Base-by-base conservation (phyloP, 2,329 filamentous ascomycete species). In the Colletotrichum cereale region DNA sequence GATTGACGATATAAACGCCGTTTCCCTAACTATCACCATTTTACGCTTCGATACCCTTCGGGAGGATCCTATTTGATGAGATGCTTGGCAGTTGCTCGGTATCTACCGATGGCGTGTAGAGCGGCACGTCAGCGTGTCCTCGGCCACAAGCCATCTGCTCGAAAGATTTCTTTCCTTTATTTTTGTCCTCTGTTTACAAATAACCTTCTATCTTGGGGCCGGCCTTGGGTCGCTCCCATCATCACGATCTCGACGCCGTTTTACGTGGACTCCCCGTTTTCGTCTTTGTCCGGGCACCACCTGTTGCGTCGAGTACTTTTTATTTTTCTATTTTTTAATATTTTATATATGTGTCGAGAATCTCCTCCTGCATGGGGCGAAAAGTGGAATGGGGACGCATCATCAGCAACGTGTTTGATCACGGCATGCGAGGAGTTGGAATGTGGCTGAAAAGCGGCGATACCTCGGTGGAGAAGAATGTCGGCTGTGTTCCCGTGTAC, bases 1-100 rank as follows among this genome's bases (percentile, higher is more conserved):
- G 87, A 90, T 76, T 67, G 73, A 81, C 77, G 79, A 81, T 73
- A 72, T 77, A 72, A 74, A 80, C 77, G 76, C 76, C 74, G 48
- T 64, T 70, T 64, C 55, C 56, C 67, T 70, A 66, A 63, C 38
- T 67, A 29, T 64, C 60, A 73, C 64, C 61, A 52, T 62, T 66
- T 67, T 67, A 71, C 61, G 69, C 72, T 74, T 74, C 71, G 73
- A 74, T 74, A 74, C 73, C 73, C 73, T 61, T 73, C 71, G 67
- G 73, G 67, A 73, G 52, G 71, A 73, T 67, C 62, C 53, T 66
- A 62, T 64, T 62, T 62, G 60, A 73, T 60, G 58, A 72, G 62
- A 72, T 68, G 44, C 61, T 60, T 65, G 68, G 68, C 56, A 50
- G 40, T 57, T 63, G 68, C 66, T 52, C 55, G 53, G 60, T 70